Evolutionary conservation across 2,329 filamentous ascomycete genomes (phyloP), one percentile per base, ranked within the genome.

Genomic region (Penicillium sp.): DNA sequence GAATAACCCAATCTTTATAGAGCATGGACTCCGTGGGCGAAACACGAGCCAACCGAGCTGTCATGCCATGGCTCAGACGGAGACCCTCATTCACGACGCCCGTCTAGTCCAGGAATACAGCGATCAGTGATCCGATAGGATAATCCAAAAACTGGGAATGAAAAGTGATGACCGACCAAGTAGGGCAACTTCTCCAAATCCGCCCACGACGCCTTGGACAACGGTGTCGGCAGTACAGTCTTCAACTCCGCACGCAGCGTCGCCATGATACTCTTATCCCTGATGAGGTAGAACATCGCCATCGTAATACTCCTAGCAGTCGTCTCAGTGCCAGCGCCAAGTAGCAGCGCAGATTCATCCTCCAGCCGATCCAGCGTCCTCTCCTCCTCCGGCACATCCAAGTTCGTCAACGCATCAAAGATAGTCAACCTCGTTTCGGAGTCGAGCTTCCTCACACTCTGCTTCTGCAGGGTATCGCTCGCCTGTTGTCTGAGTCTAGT

Each of bases 181-280:
- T 75, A 76, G 0, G 73, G 73, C n/a, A 76, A 53, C 43, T 63
- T 61, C 60, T 76, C 72, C 26, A 76, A 60, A 16, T 74, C 64
- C 2, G 58, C 38, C 65, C 64, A 67, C 6, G 61, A 53, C 23
- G 61, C 60, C n/a, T 58, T 58, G 10, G 59, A 63, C 6, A 41
- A 41, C 7, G 62, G 58, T n/a, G 58, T 66, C 36, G 61, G 54
- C 50, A 67, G 50, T 16, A 70, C 61, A 39, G 59, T 65, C 32
- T 53, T 60, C 61, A 73, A 56, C 48, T 75, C 70, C 11, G 45
- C 51, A 0, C 63, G 65, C 26, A 73, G 43, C 29, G 56, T 61
- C 3, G 34, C 39, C 6, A 61, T 40, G 5, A 70, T 53, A 0
- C 44, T 41, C 26, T 62, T 58, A 14, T 67, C 54, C 13, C 43